phyloP scores from a whole-genome alignment of 2,329 filamentous ascomycete genomes.

The Monilinia laxa region DNA sequence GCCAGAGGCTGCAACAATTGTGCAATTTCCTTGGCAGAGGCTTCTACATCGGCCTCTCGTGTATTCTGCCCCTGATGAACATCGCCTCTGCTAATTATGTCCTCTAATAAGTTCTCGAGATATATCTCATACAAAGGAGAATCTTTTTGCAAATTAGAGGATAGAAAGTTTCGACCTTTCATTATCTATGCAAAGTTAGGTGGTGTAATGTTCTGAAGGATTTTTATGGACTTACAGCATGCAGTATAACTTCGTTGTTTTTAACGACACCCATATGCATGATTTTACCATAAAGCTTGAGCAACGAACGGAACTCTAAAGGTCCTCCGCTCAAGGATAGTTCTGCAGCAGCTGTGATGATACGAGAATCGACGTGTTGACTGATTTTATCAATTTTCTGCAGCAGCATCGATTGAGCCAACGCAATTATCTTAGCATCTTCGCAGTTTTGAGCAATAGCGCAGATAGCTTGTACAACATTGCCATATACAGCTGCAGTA shows the following conservation, averaged over 20 bases:
- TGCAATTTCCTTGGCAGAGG: constrained; percentile 82
- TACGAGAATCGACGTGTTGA: constrained; percentile 74
- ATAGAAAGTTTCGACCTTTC: constrained; percentile 77
- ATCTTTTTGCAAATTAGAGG: constrained; percentile 63
- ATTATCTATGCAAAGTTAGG: constrained; percentile 53
- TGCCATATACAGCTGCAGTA: constrained; percentile 71
- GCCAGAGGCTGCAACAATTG: constrained; percentile 88
- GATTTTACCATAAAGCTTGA: constrained; percentile 79
- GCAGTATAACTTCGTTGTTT: constrained; percentile 64
- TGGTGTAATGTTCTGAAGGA: constrained; percentile 6
- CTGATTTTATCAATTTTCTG: constrained; percentile 91
- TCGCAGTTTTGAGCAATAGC: constrained; percentile 78
- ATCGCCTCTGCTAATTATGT: constrained; percentile 88
- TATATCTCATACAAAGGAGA: constrained; percentile 82
- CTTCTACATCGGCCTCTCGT: constrained; percentile 74
- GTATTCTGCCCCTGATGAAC: constrained; percentile 71
- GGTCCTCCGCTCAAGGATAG: constrained; percentile 75
- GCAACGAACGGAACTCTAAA: constrained; percentile 78
- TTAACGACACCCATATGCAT: constrained; percentile 71
- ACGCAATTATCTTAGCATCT: constrained; percentile 87
- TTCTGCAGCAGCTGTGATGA: constrained; percentile 77
- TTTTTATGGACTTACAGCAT: constrained; percentile 59
- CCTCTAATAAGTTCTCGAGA: constrained; percentile 77
- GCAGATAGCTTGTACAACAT: constrained; percentile 93
- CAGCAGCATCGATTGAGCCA: constrained; percentile 93